phyloP scores from a whole-genome alignment of 306 rosid genomes.

The Pyrus bretschneideri region DNA sequence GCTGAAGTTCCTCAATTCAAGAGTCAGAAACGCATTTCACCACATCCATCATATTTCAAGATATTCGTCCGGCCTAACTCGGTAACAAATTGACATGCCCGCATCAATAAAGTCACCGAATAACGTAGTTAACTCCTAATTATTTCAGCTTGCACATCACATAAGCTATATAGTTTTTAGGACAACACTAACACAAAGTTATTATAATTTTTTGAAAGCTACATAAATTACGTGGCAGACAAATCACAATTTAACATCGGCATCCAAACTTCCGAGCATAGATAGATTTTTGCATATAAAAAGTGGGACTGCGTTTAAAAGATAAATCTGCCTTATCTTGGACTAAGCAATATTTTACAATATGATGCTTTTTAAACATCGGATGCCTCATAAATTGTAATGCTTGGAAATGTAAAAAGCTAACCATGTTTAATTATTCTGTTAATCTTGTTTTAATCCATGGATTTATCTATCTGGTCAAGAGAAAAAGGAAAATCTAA shows the following conservation, averaged over 20 bases:
- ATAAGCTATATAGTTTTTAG: too few species aligned
- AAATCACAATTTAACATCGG: neutral
- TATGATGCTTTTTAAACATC: neutral
- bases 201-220: too few species aligned
- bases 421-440: neutral
- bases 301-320: neutral
- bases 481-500: neutral
- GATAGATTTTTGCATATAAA: too few species aligned
- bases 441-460: neutral
- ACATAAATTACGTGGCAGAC: too few species aligned
- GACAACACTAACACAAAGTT: neutral
- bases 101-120: too few species aligned
- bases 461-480: neutral
- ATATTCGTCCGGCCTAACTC: too few species aligned
- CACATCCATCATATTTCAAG: too few species aligned
- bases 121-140: too few species aligned
- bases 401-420: conserved; percentile 11
- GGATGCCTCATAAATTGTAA: neutral
- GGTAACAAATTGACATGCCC: too few species aligned
- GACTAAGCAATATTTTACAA: neutral
- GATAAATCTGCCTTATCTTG: neutral
- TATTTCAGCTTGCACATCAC: too few species aligned
- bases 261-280: neutral
- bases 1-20: too few species aligned
- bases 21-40: too few species aligned